Evolutionary conservation across 2,329 filamentous ascomycete genomes (phyloP), one percentile per base, ranked within the genome.

Genomic region (Microdochium trichocladiopsis): DNA sequence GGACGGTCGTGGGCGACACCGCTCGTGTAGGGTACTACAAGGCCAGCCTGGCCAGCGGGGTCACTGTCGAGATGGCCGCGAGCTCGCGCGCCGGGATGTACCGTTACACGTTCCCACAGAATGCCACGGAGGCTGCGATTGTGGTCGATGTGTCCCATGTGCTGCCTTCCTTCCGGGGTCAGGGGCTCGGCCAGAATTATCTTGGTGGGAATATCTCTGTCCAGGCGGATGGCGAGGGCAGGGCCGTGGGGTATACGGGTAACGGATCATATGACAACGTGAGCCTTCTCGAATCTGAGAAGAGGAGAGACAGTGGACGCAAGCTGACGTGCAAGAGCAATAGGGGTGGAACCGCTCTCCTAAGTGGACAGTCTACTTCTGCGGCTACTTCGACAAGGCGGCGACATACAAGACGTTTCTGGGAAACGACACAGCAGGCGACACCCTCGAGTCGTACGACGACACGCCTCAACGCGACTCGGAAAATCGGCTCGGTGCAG

Each of bases 111-210:
- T 88, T 86, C 52, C 78, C 82, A 0, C 56, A 58, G 2, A 61
- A 61, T 0, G 36, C n/a, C 36, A 14, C 10, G n/a, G 36, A 16
- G 36, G 36, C 6, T 5, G 6, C 36, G 41, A 60, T 87, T 16
- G 71, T 87, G 23, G 78, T 84, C 5, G 84, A 87, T 61, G 80
- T 86, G 8, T 86, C 82, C 1, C 84, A 87, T 61, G 77, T 82
- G n/a, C 67, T 87, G 37, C 75, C 81, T 2, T 85, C 82, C 2
- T 85, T 77, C 52, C 72, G 83, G 33, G 80, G 81, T 1, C 71
- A 80, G 57, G 79, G 80, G 0, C 71, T 84, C 31, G 77, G 79
- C n/a, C 84, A 87, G 63, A 72, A 74, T 33, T 87, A 85, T 59
- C 70, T 80, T 5, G 77, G 77, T n/a, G 84, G 84, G 0, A 74